Evolutionary conservation across 768 basidiomycete genomes (phyloP).

Genomic region (Termitomyces sp.): DNA sequence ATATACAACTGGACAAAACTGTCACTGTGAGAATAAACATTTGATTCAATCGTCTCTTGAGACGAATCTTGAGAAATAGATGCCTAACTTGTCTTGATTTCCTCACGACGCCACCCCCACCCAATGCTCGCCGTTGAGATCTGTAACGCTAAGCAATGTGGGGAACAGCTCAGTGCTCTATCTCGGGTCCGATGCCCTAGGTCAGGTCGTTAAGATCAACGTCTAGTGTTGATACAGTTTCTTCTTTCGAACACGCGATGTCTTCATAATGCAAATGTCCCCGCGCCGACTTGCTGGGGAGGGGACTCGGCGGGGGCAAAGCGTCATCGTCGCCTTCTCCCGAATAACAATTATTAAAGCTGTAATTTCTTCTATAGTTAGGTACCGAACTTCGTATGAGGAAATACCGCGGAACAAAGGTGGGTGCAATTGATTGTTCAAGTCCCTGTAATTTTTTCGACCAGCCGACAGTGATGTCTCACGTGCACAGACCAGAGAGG

Average conservation of each 20-base stretch:
- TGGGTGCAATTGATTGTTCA: neutral
- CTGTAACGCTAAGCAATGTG: no score
- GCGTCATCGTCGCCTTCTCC: constrained; percentile 1
- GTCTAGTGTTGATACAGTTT: neutral
- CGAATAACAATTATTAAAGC: neutral
- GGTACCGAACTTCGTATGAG: neutral
- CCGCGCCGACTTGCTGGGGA: neutral
- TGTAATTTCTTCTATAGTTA: neutral
- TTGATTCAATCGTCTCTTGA: neutral
- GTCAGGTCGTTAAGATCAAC: neutral
- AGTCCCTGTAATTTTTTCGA: neutral
- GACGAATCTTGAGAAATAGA: no score
- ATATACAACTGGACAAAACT: neutral
- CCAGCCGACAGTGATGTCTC: neutral
- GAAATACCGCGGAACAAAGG: neutral
- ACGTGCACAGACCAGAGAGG: neutral
- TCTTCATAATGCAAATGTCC: neutral
- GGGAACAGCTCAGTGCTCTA: neutral
- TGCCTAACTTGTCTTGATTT: no score
- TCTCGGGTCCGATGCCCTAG: neutral
- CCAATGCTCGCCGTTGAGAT: neutral
- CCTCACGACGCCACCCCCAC: neutral
- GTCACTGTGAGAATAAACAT: neutral
- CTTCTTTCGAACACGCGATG: neutral
- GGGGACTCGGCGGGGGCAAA: neutral